phyloP scores from a whole-genome alignment of 1,139 yeast species.

The Pichia cactophila region DNA sequence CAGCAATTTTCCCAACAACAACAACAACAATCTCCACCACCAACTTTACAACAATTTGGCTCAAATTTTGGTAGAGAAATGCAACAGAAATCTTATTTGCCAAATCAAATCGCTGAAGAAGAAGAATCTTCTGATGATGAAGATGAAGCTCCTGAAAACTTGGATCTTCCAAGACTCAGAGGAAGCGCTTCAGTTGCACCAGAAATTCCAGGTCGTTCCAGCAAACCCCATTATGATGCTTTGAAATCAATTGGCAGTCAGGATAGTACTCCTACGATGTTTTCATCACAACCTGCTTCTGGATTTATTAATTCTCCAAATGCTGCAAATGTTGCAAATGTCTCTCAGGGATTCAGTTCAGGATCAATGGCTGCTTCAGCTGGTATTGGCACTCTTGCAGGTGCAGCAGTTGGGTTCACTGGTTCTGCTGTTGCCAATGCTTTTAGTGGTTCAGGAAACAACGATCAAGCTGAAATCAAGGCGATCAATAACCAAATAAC shows the following conservation, averaged over 20 bases:
- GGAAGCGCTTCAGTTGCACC: conserved; percentile 19
- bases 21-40: conserved; percentile 11
- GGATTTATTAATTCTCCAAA: conserved; percentile 6
- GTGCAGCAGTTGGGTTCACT: conserved; percentile 12
- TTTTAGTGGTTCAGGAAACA: conserved; percentile 12
- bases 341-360: conserved; percentile 4
- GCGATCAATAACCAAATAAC: conserved; percentile 58
- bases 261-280: conserved; percentile 1
- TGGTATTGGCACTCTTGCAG: conserved; percentile 11
- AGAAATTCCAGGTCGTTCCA: conserved; percentile 28
- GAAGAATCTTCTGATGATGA: conserved; percentile 26
- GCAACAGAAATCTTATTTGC: conserved; percentile 16
- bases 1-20: neutral
- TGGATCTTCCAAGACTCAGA: conserved; percentile 20
- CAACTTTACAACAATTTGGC: conserved; percentile 35
- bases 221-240: conserved; percentile 29
- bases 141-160: conserved; percentile 29
- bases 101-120: conserved; percentile 10
- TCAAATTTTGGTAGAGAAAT: conserved; percentile 59
- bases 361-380: conserved; percentile 7
- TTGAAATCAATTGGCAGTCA: conserved; percentile 17
- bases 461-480: conserved; percentile 23
- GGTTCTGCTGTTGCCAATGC: conserved; percentile 12
- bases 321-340: neutral
- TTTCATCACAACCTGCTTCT: conserved; percentile 15